Base-by-base conservation (phyloP, 805 yeast species). In the Candida tibetensis region DNA sequence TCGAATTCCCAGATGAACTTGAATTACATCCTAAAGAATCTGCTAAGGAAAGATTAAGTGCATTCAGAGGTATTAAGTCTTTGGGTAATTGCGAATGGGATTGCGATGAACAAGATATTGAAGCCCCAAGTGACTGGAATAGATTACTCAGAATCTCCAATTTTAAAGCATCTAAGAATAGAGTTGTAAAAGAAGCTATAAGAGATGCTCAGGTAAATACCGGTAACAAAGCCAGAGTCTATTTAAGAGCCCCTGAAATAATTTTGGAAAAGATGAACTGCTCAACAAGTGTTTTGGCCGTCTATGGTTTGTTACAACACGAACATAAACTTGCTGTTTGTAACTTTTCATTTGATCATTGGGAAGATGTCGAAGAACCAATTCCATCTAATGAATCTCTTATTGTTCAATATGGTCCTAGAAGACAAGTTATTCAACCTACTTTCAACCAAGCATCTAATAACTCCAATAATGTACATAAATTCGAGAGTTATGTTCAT, bases 1-100 rank as follows among this genome's bases (percentile, higher is more conserved):
- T 79, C 25, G 96, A 90, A 52, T 93, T 89, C 71, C 98, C 98
- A 0, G 99, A 93, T 63, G 99, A 93, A 64, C 65, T 91, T 39
- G 98, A 93, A 59, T 66, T 93, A 30, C 75, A 72, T 32, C 97
- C 97, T 21, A 57, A 62, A 4, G 90, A 77, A 47, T 74, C 84
- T 4, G 98, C 86, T 7, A 76, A 75, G 51, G 88, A 89, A 46
- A 75, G 87, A 46, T 71, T 93, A 40, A 63, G 71, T 21, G 77
- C 89, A 44, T 91, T 88, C 62, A 76, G 97, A 60, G 98, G 98
- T 42, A 75, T 90, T 47, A 86, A 87, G 60, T 85, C 85, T 26
- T 64, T 95, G 44, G 80, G 84, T 36, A 79, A 82, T 41, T 80
- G 93, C 47, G 73, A 77, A 28, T 91, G 99, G 99, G 89, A 89